Evolutionary conservation across 257 asterid genomes (phyloP), one percentile per base, ranked within the genome.

Genomic region (Voacanga thouarsii): DNA sequence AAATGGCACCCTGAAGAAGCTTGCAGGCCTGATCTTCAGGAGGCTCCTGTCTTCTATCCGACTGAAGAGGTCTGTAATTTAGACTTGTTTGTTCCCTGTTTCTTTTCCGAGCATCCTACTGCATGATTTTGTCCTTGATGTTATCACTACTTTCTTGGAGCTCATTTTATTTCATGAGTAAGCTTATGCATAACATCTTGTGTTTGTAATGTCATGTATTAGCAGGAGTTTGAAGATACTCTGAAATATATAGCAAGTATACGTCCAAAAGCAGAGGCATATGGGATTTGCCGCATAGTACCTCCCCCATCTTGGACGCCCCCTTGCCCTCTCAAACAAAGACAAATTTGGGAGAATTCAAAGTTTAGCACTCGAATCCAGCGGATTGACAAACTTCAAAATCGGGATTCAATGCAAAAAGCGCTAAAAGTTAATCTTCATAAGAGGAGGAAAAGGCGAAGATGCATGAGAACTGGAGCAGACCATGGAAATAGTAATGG

Each of bases 291-390:
- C 86, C 99, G 99, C 81, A 93, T 95, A 74, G 97, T 95, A 72
- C 97, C 98, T 60, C 99, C 99, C 76, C 88, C 96, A 71, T 90
- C 98, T 37, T 95, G 98, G 99, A 92, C 85, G 86, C 97, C 98
- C 77, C 97, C 97, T 39, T 95, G 96, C 71, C 97, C 96, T 81
- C 86, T 95, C 50, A 90, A 83, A 86, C 97, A 90, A 80, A 89
- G 70, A 70, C 71, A 74, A 72, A 73, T 77, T 7, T 95, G 99
- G 99, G 97, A 88, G 83, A 77, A 72, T 39, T 83, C 97, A 21
- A 95, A 86, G 83, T 93, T 93, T 83, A 74, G 81, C 49, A 93
- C 99, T 82, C 98, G 99, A 77, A 70, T 93, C 84, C 99, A 95
- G 87, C 85, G 95, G 82, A 78, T 95, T 74, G 98, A 95, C 91